Evolutionary conservation across 345 rosid genomes (phyloP).

Genomic region (Durio zibethinus): DNA sequence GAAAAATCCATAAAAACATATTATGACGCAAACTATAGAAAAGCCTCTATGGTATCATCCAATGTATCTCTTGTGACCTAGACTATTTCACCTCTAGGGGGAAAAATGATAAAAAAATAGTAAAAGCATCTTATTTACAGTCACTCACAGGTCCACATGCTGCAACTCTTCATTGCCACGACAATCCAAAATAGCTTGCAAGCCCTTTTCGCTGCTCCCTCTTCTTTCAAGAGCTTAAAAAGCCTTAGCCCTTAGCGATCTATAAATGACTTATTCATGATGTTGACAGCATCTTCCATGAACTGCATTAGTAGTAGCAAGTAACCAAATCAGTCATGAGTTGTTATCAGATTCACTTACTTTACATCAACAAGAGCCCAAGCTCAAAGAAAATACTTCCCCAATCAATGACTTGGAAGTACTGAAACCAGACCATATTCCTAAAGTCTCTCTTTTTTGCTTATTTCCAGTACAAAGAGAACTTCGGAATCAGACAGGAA

Average conservation of each 20-base stretch:
- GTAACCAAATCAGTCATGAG: conserved; percentile 4
- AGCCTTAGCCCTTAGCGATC: conserved; percentile 45
- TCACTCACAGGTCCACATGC: neutral
- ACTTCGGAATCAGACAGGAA: neutral
- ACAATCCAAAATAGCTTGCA: neutral
- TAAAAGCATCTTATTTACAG: conserved; percentile 18
- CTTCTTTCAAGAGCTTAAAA: conserved; percentile 9
- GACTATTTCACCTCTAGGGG: neutral
- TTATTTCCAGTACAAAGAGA: neutral
- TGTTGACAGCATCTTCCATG: conserved; percentile 78
- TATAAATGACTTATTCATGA: conserved; percentile 84
- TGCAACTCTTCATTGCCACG: conserved; percentile 9
- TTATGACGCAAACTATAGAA: neutral
- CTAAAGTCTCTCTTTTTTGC: neutral
- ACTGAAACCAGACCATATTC: neutral
- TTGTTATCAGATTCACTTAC: neutral
- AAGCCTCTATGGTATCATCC: neutral
- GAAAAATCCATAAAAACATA: neutral
- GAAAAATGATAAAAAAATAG: neutral
- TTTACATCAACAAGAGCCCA: neutral
- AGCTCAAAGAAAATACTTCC: neutral
- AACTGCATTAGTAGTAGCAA: conserved; percentile 51
- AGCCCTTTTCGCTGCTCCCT: conserved; percentile 12
- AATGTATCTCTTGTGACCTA: neutral
- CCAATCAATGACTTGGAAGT: neutral